Evolutionary conservation across 805 yeast genomes (phyloP), one percentile per base, ranked within the genome.

Genomic region (Zygosaccharomyces bailii): DNA sequence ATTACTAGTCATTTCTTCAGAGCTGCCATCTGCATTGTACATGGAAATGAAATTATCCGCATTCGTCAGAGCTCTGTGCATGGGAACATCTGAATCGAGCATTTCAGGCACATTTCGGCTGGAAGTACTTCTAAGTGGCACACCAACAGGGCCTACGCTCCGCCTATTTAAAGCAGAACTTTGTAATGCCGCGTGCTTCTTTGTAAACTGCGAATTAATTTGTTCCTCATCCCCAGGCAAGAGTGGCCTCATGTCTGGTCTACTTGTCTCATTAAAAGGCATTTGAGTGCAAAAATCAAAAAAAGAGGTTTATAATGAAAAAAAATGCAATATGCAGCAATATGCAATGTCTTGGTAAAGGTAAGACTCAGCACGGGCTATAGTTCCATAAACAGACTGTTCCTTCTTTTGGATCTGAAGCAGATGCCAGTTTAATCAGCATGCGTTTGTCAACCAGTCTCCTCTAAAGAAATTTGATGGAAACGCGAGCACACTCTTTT

Each of bases 31-130:
- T 24, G 38, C 24, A 19, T 39, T 45, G 37, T 55, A 51, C 35
- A 54, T 53, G 24, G 57, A 52, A 34, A 63, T 61, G 34, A 63
- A 63, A 44, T 61, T 61, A 43, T 56, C 46, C 3, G 65, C 59
- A 42, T 63, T 60, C 1, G 68, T 63, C 21, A 63, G 40, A 2
- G 68, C 68, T 34, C 56, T 61, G 34, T 54, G 56, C 33, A 52
- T 19, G 7, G 57, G 45, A 16, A 56, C 38, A 29, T 43, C 44
- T 10, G 27, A 40, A 11, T 42, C 14, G 9, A 45, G 7, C 16
- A 55, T 16, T n/a, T 50, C 53, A 13, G 43, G 43, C 34, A 59
- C 43, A 42, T 56, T 54, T 43, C 50, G 46, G 39, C 55, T 59
- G 1, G 64, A 59, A n/a, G 51, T 34, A 30, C 57, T 52, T 43